These are phyloP conservation scores for Sindora glabra DNA, from an alignment of 306 rosid species.

Conservation along the genomic window DNA sequence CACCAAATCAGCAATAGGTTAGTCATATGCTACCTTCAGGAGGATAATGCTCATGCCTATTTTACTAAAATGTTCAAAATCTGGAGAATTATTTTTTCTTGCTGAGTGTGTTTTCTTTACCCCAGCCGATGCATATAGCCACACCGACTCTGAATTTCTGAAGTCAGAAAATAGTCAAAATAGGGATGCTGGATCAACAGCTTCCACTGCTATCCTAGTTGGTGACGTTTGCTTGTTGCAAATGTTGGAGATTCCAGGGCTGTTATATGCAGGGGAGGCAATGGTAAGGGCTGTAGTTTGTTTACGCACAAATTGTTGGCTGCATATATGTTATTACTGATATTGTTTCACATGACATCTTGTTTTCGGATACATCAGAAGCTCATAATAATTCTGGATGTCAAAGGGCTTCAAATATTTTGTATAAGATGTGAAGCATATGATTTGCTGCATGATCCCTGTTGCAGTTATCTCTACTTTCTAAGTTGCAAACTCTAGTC, in stretches of 20 bases:
- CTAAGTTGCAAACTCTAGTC: background rate
- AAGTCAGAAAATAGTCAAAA: conserved; percentile 79
- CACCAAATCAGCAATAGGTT: conserved; percentile 90
- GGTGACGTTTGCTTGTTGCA: conserved; percentile 97
- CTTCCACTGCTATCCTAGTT: conserved; percentile 92
- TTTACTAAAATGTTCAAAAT: conserved; percentile 6
- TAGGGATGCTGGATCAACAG: conserved; percentile 96
- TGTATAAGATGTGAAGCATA: background rate
- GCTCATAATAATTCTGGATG: background rate
- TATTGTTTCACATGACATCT: background rate
- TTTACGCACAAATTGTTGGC: background rate
- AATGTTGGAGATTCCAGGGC: conserved; percentile 96
- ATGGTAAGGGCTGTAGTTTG: conserved; percentile 42
- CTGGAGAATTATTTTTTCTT: background rate
- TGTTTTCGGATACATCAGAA: background rate
- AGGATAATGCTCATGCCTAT: background rate
- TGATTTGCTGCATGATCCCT: background rate
- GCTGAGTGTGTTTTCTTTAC: background rate
- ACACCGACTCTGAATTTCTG: conserved; percentile 84
- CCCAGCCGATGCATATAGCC: conserved; percentile 90
- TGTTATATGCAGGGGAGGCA: conserved; percentile 86
- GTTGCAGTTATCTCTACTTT: background rate
- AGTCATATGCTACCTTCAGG: background rate
- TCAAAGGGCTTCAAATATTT: background rate
- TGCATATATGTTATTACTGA: background rate